These are phyloP conservation scores for Fabrea salina DNA, from an alignment of 169 alveolate genomes.

Conservation along the genomic window DNA sequence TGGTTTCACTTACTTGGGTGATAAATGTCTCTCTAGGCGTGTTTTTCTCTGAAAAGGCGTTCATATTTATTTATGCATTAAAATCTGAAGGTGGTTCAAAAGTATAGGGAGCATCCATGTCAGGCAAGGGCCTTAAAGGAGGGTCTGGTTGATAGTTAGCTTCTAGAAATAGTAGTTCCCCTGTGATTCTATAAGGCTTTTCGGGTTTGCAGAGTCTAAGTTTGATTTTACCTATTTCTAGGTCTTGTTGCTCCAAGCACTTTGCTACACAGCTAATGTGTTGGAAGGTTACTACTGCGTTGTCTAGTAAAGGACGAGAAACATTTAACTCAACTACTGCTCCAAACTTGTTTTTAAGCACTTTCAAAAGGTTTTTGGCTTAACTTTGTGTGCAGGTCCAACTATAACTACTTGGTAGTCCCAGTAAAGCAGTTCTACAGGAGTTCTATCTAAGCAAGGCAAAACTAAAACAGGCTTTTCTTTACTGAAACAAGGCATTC, in stretches of 20 bases:
- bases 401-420: background rate
- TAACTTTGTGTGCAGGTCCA: background rate
- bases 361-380: background rate
- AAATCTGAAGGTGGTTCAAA: background rate
- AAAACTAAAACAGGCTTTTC: background rate
- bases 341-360: background rate
- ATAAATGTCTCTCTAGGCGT: too few species aligned
- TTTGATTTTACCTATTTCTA: background rate
- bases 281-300: background rate
- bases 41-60: too few species aligned
- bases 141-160: background rate
- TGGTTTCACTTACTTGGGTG: too few species aligned
- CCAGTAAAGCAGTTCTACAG: background rate
- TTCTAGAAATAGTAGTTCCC: background rate
- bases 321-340: background rate
- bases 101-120: background rate
- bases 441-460: constrained; percentile 12
- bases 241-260: background rate
- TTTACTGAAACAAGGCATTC: background rate
- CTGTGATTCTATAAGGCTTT: constrained; percentile 24
- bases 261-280: background rate
- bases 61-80: too few species aligned
- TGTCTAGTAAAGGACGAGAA: background rate
- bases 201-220: background rate
- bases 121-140: background rate